phyloP scores from a whole-genome alignment of 2,329 filamentous ascomycete genomes.

The Akanthomyces uredinophilus region DNA sequence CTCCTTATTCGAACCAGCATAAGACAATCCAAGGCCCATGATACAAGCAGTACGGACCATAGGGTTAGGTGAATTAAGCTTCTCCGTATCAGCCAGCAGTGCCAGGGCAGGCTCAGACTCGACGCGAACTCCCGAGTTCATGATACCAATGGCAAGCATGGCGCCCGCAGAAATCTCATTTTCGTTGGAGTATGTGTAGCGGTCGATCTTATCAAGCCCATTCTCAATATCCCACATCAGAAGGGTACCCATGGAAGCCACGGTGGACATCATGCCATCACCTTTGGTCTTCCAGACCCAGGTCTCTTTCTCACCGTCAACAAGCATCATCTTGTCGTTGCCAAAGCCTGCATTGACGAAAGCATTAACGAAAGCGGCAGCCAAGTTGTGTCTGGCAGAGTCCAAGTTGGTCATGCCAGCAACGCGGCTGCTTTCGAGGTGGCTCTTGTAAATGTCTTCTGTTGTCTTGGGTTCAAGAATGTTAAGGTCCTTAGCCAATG shows the following conservation, averaged over 20 bases:
- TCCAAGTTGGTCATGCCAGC: slow-evolving; percentile 92
- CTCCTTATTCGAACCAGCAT: slow-evolving; percentile 89
- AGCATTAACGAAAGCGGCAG: slow-evolving; percentile 92
- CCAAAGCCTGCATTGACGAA: slow-evolving; percentile 96
- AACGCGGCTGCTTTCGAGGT: slow-evolving; percentile 90
- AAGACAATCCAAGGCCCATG: slow-evolving; percentile 92
- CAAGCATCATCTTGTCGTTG: slow-evolving; percentile 96
- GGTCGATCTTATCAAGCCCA: slow-evolving; percentile 89
- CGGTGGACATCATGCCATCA: slow-evolving; percentile 93
- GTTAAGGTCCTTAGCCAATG: slow-evolving; percentile 90
- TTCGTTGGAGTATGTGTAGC: slow-evolving; percentile 82
- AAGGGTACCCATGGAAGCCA: slow-evolving; percentile 87
- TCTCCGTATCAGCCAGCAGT: slow-evolving; percentile 73
- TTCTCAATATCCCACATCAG: slow-evolving; percentile 91
- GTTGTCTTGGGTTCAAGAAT: slow-evolving; percentile 94
- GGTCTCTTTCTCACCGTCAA: slow-evolving; percentile 78
- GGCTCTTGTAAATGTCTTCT: slow-evolving; percentile 99
- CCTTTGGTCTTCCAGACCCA: slow-evolving; percentile 99
- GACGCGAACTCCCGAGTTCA: slow-evolving; percentile 85
- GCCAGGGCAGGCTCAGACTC: slow-evolving; percentile 89
- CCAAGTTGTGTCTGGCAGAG: slow-evolving; percentile 91
- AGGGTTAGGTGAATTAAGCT: slow-evolving; percentile 72
- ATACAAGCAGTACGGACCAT: slow-evolving; percentile 78
- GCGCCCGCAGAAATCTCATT: slow-evolving; percentile 82
- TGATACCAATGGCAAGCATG: slow-evolving; percentile 87